Conservation (phyloP, 768 basidiomycete species). For the Pholiota conissans region DNA sequence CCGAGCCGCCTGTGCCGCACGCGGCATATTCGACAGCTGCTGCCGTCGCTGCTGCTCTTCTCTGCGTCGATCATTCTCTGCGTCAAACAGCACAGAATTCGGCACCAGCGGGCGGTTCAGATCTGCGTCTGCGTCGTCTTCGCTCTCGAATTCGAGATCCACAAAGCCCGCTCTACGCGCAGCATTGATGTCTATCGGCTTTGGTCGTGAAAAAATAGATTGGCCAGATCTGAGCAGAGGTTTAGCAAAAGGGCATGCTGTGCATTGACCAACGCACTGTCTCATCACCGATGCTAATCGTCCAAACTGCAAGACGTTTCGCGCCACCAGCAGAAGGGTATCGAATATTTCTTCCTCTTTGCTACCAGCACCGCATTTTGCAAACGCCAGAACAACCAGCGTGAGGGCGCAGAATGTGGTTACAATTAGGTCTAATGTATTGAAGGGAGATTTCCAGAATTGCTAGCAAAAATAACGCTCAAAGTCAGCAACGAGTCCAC, state of each 20-base stretch:
- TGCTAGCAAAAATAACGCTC: conserved; percentile 49
- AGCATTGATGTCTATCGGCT: conserved; percentile 79
- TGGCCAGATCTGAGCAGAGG: conserved; percentile 67
- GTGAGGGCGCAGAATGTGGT: conserved; percentile 91
- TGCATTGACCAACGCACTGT: conserved; percentile 63
- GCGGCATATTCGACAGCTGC: conserved; percentile 58
- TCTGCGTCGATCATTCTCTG: conserved; percentile 24
- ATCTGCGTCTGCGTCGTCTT: conserved; percentile 64
- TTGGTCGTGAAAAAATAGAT: conserved; percentile 85
- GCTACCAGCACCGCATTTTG: conserved; percentile 78
- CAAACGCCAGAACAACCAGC: conserved; percentile 82
- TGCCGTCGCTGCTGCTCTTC: conserved; percentile 22
- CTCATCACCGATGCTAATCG: conserved; percentile 91
- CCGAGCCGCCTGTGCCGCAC: conserved; percentile 49
- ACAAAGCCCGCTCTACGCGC: conserved; percentile 69
- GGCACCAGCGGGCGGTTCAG: conserved; percentile 58
- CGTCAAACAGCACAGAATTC: conserved; percentile 67
- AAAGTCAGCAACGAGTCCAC: not conserved
- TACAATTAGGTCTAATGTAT: conserved; percentile 84
- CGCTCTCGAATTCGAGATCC: conserved; percentile 73
- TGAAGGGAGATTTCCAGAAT: conserved; percentile 97
- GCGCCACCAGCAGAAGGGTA: conserved; percentile 85
- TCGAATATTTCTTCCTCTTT: conserved; percentile 95
- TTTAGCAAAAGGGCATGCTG: conserved; percentile 8
- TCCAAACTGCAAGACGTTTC: conserved; percentile 92